A percentile compares a stretch with the other conserved stretches of the same genome.
phyloP scores from a whole-genome alignment of 1,284 basidiomycete genomes.

The Leccinum subfulvum region DNA sequence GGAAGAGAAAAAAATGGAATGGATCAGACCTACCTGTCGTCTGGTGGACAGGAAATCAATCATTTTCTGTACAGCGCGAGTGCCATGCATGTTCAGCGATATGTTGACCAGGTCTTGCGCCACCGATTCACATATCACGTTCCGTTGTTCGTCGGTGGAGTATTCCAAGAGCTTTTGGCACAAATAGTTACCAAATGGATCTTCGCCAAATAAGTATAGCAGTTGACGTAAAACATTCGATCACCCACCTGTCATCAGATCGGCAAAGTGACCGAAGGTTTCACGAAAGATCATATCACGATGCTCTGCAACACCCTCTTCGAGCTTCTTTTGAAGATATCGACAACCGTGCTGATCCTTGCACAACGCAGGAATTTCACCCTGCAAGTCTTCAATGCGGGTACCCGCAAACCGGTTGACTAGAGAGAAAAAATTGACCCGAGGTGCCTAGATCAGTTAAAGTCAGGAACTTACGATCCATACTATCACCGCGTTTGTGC shows the following conservation, averaged over 20 bases:
- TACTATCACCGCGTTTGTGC: constrained; percentile 84
- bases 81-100: constrained; percentile 99
- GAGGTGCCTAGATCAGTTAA: constrained; percentile 5
- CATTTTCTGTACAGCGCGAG: constrained; percentile 99
- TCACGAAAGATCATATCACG: constrained; percentile 99
- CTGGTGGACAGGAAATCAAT: constrained; percentile 98
- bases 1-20: constrained; percentile 31
- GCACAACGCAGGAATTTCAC: constrained; percentile 91
- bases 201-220: constrained; percentile 39
- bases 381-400: constrained; percentile 91
- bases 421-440: constrained; percentile 29
- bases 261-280: constrained; percentile 96
- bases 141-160: constrained; percentile 97
- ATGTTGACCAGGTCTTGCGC: constrained; percentile 97
- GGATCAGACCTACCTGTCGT: constrained; percentile 70
- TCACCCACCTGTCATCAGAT: constrained; percentile 88
- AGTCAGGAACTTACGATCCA: constrained; percentile 78
- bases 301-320: constrained; percentile 92
- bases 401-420: constrained; percentile 95
- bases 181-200: constrained; percentile 99
- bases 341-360: constrained; percentile 99
- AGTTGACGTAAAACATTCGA: constrained; percentile 5
- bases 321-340: constrained; percentile 98
- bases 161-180: constrained; percentile 98
- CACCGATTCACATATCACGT: constrained; percentile 96